Base-by-base conservation (phyloP, 495 filamentous ascomycete genomes). In the Recurvomyces mirabilis region DNA sequence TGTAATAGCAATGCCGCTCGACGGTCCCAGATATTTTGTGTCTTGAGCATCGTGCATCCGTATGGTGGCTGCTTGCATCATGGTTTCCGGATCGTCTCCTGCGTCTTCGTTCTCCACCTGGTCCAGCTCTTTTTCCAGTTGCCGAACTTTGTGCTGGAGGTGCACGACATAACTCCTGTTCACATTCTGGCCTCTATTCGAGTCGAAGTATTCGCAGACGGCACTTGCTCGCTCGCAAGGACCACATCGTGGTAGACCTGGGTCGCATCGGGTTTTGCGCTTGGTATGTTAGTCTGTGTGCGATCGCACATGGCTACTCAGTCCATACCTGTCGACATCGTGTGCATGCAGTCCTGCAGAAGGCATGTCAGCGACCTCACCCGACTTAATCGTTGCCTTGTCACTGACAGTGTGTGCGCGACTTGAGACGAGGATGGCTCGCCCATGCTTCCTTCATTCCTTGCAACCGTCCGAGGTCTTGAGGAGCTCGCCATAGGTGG, bases 181-280 rank as follows among this genome's bases (percentile, higher is more conserved):
- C 49, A 94, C 82, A 48, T 76, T 84, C 51, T 68, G 73, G 50
- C 77, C 75, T 60, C 84, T 84, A 35, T 82, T 70, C 1, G 86
- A 82, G 61, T 96, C 89, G 62, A 78, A 94, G 65, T 94, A 96
- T 53, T 93, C 88, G 69, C 89, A 96, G 46, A 73, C 72, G 29
- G 85, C 79, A 54, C 87, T 87, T 46, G 82, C 87, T 50, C 87
- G 75, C 65, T 93, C 86, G 70, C 89, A 96, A 12, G 87, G 86
- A n/a, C 79, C 73, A 62, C 89, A 96, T 60, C 79, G 79, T 31
- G 89, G 89, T 34, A 96, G 74, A 13, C 83, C 81, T 20, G 88
- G 81, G 61, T 94, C 89, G 63, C 89, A 96, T 69, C 84, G 74
- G 18, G 88, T 93, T 70, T 96, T 96, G 37, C 87, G 78, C 87